Evolutionary conservation across 768 basidiomycete species (phyloP).

Genomic region (Auriscalpium vulgare): DNA sequence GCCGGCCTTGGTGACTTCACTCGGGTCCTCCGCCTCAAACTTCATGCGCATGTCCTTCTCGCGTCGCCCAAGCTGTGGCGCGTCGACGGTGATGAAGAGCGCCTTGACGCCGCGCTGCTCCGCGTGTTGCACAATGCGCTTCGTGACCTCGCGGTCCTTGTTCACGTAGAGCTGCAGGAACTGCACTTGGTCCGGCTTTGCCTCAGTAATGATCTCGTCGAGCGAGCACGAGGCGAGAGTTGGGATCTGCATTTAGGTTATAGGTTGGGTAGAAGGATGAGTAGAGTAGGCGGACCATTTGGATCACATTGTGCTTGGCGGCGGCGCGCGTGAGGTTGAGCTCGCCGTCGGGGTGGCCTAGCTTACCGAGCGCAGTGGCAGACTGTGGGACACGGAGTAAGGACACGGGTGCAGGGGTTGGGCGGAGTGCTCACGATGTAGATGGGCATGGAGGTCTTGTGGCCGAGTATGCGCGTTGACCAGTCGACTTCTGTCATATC

Average conservation of each 20-base stretch:
- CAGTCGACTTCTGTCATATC: conserved; percentile 84
- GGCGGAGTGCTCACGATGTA: conserved; percentile 51
- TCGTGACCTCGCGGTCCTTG: conserved; percentile 78
- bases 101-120: conserved; percentile 87
- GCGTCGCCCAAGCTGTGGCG: conserved; percentile 88
- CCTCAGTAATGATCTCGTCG: conserved; percentile 89
- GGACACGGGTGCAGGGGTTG: background rate
- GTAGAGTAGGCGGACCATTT: conserved; percentile 43
- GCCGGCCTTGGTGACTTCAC: conserved; percentile 41
- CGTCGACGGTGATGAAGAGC: conserved; percentile 96
- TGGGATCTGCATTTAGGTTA: conserved; percentile 56
- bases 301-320: conserved; percentile 66
- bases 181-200: conserved; percentile 68
- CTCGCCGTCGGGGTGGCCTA: conserved; percentile 95
- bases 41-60: conserved; percentile 99
- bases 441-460: conserved; percentile 64
- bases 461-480: conserved; percentile 76
- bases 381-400: conserved; percentile 28
- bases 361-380: conserved; percentile 88
- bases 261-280: background rate
- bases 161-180: conserved; percentile 95
- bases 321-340: conserved; percentile 85
- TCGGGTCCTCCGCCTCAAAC: conserved; percentile 74
- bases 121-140: conserved; percentile 83
- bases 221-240: conserved; percentile 94